A percentile compares a stretch with the other conserved stretches of the same genome.
Evolutionary conservation across 192 early-diverging fungal genomes (phyloP).

Genomic region (Coemansia sp.): DNA sequence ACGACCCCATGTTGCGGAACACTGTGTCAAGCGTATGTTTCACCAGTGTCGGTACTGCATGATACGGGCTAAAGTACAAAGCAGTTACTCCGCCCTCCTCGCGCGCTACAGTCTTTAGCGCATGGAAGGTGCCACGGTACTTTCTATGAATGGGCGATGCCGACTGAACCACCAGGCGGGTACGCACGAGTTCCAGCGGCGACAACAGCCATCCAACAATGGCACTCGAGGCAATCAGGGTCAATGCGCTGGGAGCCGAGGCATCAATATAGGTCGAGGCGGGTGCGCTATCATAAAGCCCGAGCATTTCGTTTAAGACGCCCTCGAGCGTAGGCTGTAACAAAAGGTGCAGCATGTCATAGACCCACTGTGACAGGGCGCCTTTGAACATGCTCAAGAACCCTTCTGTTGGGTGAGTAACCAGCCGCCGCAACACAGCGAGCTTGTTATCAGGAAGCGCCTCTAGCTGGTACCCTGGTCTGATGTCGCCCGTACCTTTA

Average conservation of each 20-base stretch:
- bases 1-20: slow-evolving; percentile 65
- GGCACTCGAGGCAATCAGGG: slow-evolving; percentile 73
- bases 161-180: slow-evolving; percentile 86
- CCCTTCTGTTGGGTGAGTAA: slow-evolving; percentile 70
- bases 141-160: slow-evolving; percentile 73
- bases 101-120: slow-evolving; percentile 69
- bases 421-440: slow-evolving; percentile 58
- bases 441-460: slow-evolving; percentile 65
- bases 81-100: slow-evolving; percentile 76
- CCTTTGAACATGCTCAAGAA: slow-evolving; percentile 61
- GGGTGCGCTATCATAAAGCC: slow-evolving; percentile 79
- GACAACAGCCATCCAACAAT: slow-evolving; percentile 80
- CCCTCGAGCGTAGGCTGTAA: slow-evolving; percentile 88
- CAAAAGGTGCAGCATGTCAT: slow-evolving; percentile 71
- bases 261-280: slow-evolving; percentile 66
- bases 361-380: slow-evolving; percentile 77
- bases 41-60: slow-evolving; percentile 78
- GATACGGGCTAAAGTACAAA: slow-evolving; percentile 70
- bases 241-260: slow-evolving; percentile 64
- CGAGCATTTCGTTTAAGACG: slow-evolving; percentile 85
- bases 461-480: slow-evolving; percentile 65
- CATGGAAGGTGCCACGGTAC: slow-evolving; percentile 82
- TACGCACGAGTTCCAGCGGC: slow-evolving; percentile 89
- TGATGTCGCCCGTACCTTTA: slow-evolving; percentile 60
- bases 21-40: slow-evolving; percentile 77